These are phyloP conservation scores for Wickerhamiella siamensis DNA, from an alignment of 805 yeast species.

Conservation along the genomic window DNA sequence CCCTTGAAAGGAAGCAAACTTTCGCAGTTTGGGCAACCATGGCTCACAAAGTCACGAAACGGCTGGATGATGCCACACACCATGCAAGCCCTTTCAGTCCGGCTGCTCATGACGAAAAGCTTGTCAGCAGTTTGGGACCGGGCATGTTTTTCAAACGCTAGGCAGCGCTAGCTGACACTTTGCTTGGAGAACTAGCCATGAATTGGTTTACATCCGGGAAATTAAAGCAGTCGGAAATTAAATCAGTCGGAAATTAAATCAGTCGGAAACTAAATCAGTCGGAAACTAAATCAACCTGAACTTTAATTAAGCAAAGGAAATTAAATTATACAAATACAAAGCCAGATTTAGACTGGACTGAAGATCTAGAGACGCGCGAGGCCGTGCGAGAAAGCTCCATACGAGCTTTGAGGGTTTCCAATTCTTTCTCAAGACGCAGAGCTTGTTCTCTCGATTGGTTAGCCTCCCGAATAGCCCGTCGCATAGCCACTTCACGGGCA, in stretches of 20 bases:
- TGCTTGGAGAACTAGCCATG: too few relatives aligned
- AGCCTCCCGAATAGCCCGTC: conserved; percentile 38
- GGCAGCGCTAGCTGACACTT: too few relatives aligned
- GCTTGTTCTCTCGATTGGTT: conserved; percentile 35
- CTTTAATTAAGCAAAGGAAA: too few relatives aligned
- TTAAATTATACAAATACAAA: conserved; percentile 1
- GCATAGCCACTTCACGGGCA: conserved; percentile 12
- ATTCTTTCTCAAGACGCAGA: conserved; percentile 37
- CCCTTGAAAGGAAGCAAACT: conserved; percentile 61
- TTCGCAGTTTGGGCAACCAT: conserved; percentile 96
- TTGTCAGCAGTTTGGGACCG: too few relatives aligned
- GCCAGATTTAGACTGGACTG: not conserved
- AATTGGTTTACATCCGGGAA: too few relatives aligned
- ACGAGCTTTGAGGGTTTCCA: conserved; percentile 23
- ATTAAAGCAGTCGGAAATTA: too few relatives aligned
- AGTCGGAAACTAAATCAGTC: too few relatives aligned
- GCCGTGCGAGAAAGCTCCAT: not conserved
- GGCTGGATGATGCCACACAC: conserved; percentile 88
- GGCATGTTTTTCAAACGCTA: too few relatives aligned
- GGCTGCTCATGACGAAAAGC: conserved; percentile 27
- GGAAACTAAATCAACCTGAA: too few relatives aligned
- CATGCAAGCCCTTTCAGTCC: conserved; percentile 91
- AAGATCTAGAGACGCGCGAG: not conserved
- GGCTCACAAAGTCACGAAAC: conserved; percentile 53
- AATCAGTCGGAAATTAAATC: too few relatives aligned